Base-by-base conservation (phyloP, 441 rosid species). In the Codiaeum variegatum region DNA sequence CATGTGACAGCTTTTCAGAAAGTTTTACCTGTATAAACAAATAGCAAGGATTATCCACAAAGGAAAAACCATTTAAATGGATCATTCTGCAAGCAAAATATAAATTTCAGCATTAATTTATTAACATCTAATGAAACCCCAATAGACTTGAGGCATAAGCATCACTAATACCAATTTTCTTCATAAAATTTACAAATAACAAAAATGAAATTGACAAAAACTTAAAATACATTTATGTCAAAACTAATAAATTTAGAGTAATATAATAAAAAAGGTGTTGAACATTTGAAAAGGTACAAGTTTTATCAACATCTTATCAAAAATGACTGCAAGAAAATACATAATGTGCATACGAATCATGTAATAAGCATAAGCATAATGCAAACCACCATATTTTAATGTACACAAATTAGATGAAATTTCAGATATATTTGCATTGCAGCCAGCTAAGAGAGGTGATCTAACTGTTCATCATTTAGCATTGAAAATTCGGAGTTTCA, bases 1-100 rank as follows among this genome's bases (percentile, higher is more conserved):
- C 86, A 69, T 90, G 94, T 60, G 92, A 89, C 68, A 90, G 86
- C 80, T 85, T 86, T 63, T 82, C 84, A 32, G 90, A 84, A 78
- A 88, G 89, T 75, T 86, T 83, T 66, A 85, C 89, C 92, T 90
- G 84, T 32, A 67, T 47, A 38, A 65, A 73, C 52, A 66, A 80
- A 71, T 31, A 64, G 34, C 36, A 74, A 76, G 44, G 47, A 77
- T 74, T 70, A 76, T 60, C 71, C 62, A 70, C 54, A 6, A 47
- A 32, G 44, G 31, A 63, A 49, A 70, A 44, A 23, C 32, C 51
- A 60, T 23, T 52, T 36, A 46, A 7, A 51, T 65, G 73, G 29
- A 34, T 47, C 54, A 69, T 46, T 36, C 62, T 23, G 9, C 46
- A 67, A 32, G 11, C 9, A 62, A 29, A 67, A n/a, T 18, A 24